Conservation (phyloP, 2,329 filamentous ascomycete species). For the Pestalotiopsis sp. region DNA sequence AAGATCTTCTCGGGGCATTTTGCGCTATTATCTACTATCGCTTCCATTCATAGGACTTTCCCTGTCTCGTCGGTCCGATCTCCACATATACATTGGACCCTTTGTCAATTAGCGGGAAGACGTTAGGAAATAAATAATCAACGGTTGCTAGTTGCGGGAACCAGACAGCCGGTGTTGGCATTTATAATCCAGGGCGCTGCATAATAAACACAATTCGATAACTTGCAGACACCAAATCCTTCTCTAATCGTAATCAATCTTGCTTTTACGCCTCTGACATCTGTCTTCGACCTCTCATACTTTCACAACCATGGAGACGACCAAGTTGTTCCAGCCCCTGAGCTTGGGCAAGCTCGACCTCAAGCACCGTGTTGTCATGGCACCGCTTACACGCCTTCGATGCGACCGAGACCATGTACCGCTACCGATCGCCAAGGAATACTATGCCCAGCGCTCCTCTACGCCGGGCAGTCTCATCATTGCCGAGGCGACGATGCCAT, state of each 20-base stretch:
- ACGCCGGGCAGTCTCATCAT: conserved; percentile 49
- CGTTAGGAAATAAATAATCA: background rate
- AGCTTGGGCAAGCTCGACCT: conserved; percentile 47
- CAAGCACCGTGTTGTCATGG: conserved; percentile 51
- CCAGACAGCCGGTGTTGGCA: background rate
- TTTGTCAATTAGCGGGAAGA: background rate
- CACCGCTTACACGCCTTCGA: conserved; percentile 54
- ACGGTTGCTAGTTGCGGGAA: background rate
- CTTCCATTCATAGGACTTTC: background rate
- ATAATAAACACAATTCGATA: background rate
- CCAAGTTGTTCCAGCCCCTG: conserved; percentile 42
- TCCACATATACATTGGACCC: background rate
- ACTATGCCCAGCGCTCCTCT: conserved; percentile 45
- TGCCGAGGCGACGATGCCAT: conserved; percentile 56
- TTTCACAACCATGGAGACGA: conserved; percentile 1
- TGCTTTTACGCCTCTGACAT: background rate
- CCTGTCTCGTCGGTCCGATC: background rate
- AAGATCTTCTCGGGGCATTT: background rate
- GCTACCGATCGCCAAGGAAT: conserved; percentile 30
- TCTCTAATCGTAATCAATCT: background rate
- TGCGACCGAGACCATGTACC: conserved; percentile 43
- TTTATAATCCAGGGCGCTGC: background rate
- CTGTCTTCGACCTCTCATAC: background rate
- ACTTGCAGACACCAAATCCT: background rate
- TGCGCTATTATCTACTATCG: background rate